Conservation (phyloP, 306 rosid species). For the Lathyrus aphaca region DNA sequence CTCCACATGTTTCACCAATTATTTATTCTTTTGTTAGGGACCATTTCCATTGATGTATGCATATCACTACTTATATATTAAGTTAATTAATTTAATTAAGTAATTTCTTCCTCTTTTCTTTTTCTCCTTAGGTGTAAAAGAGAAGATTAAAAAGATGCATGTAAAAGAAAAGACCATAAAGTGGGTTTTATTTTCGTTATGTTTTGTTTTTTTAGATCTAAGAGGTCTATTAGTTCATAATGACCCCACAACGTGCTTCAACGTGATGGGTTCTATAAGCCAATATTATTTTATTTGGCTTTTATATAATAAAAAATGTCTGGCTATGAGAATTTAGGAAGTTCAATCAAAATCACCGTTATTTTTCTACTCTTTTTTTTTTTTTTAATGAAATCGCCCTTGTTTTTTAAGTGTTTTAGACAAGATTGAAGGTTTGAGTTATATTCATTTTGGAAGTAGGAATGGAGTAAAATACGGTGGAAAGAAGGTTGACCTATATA, state of each 20-base stretch:
- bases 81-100: constrained; percentile 16
- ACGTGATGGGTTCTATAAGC: constrained; percentile 65
- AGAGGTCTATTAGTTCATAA: constrained; percentile 47
- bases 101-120: constrained; percentile 23
- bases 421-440: no score
- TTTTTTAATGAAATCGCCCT: no score
- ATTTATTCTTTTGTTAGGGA: constrained; percentile 43
- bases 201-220: constrained; percentile 14
- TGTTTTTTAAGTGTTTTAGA: no score
- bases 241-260: constrained; percentile 79
- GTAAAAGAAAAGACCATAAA: constrained; percentile 40
- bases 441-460: no score
- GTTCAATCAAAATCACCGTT: constrained; percentile 7
- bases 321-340: constrained; percentile 32
- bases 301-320: constrained; percentile 26
- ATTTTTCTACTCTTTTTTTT: no score
- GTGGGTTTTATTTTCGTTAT: constrained; percentile 35
- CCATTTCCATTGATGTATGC: constrained; percentile 40
- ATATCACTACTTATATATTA: constrained; percentile 32
- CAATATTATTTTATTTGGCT: constrained; percentile 43
- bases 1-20: constrained; percentile 43
- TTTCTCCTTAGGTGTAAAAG: constrained; percentile 2
- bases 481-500: accelerated
- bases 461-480: no score
- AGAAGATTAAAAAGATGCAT: background rate